Percentiles rank a stretch among this genome's conserved stretches.
Conservation (phyloP, 1,284 basidiomycete species). For the Sanghuangporus weigelae region DNA sequence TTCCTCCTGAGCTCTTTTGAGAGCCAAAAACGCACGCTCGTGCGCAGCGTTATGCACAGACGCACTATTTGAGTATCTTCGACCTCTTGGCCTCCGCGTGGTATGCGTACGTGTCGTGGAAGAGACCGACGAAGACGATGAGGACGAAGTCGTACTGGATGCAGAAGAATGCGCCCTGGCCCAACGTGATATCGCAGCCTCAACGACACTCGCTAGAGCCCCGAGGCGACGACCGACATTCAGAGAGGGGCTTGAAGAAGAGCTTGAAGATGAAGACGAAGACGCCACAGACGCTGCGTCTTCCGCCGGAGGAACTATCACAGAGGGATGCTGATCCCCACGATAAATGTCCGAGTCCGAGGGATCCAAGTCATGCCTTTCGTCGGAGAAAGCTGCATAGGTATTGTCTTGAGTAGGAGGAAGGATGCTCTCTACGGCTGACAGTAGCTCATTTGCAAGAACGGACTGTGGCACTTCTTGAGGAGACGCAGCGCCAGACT, state of each 20-base stretch:
- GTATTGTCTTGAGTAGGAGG: neutral
- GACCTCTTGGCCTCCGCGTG: constrained; percentile 37
- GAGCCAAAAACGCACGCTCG: constrained; percentile 52
- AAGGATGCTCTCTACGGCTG: neutral
- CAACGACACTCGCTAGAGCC: constrained; percentile 38
- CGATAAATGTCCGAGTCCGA: constrained; percentile 51
- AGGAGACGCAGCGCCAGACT: neutral
- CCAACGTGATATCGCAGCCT: constrained; percentile 43
- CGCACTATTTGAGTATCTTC: constrained; percentile 34
- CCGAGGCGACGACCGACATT: constrained; percentile 34
- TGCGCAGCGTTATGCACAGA: constrained; percentile 47
- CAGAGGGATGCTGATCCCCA: constrained; percentile 39
- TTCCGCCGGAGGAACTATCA: constrained; percentile 29
- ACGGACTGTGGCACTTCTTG: neutral
- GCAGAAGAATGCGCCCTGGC: constrained; percentile 41
- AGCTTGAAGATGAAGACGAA: constrained; percentile 32
- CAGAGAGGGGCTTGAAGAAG: constrained; percentile 27
- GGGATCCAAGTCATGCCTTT: neutral
- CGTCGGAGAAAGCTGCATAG: neutral
- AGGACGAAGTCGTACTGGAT: constrained; percentile 39
- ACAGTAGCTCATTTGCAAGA: neutral
- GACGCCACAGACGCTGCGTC: constrained; percentile 11
- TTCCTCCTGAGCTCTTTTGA: constrained; percentile 56
- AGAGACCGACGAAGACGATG: constrained; percentile 32
- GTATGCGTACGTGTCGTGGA: constrained; percentile 36